phyloP scores from a whole-genome alignment of 2,329 filamentous ascomycete species.

The Colletotrichum coccodes region DNA sequence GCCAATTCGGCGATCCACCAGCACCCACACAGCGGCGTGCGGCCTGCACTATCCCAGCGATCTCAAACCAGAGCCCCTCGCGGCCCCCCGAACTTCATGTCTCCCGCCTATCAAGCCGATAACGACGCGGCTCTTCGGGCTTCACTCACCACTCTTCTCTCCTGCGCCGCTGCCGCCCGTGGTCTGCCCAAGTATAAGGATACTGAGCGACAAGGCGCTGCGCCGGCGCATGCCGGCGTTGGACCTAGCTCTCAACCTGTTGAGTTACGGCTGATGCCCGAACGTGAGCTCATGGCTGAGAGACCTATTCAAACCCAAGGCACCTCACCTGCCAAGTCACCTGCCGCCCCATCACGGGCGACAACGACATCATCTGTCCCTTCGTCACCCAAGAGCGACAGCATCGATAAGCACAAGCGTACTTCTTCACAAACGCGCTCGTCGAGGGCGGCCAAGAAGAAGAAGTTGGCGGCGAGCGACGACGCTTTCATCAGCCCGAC shows the following conservation, averaged over 20 bases:
- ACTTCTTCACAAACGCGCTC: constrained; percentile 46
- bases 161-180: constrained; percentile 91
- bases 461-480: constrained; percentile 55
- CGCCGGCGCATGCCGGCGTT: constrained; percentile 48
- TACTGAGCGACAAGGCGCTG: constrained; percentile 43
- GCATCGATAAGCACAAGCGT: constrained; percentile 61
- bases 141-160: constrained; percentile 92
- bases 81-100: constrained; percentile 70
- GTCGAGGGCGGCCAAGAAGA: constrained; percentile 67
- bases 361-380: constrained; percentile 35
- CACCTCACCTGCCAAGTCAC: constrained; percentile 38
- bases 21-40: constrained; percentile 60
- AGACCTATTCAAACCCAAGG: constrained; percentile 35
- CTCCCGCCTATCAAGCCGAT: constrained; percentile 82
- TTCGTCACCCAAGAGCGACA: constrained; percentile 32
- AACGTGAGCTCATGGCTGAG: constrained; percentile 65
- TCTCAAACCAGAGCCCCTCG: constrained; percentile 58
- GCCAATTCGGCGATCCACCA: constrained; percentile 58
- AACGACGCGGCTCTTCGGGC: constrained; percentile 94
- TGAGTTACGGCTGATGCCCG: constrained; percentile 68
- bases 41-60: constrained; percentile 60
- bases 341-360: constrained; percentile 38
- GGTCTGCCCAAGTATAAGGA: constrained; percentile 76
- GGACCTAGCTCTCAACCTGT: constrained; percentile 63
- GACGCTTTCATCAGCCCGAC: constrained; percentile 66